phyloP scores from a whole-genome alignment of 306 rosid genomes.

The Morella rubra region DNA sequence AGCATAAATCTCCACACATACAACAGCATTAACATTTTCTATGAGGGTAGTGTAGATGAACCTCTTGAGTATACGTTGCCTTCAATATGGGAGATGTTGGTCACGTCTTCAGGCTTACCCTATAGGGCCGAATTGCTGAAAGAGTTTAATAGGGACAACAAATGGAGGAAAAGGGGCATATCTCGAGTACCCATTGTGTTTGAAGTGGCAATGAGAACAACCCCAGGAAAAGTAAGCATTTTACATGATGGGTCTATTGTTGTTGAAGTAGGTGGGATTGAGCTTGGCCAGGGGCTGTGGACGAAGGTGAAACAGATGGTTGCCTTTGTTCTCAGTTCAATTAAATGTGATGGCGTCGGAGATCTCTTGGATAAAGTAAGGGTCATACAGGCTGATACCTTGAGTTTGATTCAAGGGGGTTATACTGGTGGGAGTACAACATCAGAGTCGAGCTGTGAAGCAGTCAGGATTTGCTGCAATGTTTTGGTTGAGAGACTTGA shows the following conservation, averaged over 20 bases:
- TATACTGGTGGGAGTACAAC: constrained; percentile 89
- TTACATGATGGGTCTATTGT: constrained; percentile 67
- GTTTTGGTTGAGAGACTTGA: constrained; percentile 72
- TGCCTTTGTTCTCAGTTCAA: constrained; percentile 64
- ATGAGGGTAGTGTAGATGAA: constrained; percentile 52
- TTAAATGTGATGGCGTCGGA: constrained; percentile 49
- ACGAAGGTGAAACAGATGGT: constrained; percentile 91
- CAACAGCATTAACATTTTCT: constrained; percentile 60
- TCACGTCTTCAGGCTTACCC: constrained; percentile 52
- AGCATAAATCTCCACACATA: constrained; percentile 68
- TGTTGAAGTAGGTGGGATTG: constrained; percentile 96
- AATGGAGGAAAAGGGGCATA: constrained; percentile 79
- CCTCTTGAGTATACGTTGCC: constrained; percentile 80
- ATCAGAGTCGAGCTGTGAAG: constrained; percentile 91
- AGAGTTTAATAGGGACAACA: constrained; percentile 62
- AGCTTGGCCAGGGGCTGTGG: constrained; percentile 98
- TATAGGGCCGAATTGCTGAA: constrained; percentile 52
- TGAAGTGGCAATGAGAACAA: constrained; percentile 47
- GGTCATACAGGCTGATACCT: constrained; percentile 72
- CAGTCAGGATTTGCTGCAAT: constrained; percentile 74
- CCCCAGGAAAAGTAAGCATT: constrained; percentile 85
- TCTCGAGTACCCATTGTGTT: constrained; percentile 65
- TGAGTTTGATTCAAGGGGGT: constrained; percentile 90
- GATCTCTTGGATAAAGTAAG: constrained; percentile 61
- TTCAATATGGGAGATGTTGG: constrained; percentile 68